phyloP scores from a whole-genome alignment of 108 stramenopile genomes.

The Cyclotella sp. region DNA sequence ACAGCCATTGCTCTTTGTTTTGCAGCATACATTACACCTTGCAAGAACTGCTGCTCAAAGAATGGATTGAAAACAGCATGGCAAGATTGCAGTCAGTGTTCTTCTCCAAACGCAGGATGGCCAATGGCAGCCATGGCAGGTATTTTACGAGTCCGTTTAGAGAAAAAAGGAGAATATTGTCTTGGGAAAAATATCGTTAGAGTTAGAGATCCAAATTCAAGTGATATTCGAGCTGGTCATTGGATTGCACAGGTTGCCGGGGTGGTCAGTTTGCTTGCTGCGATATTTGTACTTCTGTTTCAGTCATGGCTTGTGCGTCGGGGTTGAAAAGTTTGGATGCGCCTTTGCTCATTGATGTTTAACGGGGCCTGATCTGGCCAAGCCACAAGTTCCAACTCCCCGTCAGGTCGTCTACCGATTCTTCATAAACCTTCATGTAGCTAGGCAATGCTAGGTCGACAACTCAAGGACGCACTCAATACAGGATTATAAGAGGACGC shows the following conservation, averaged over 20 bases:
- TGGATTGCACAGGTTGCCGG: conserved; percentile 53
- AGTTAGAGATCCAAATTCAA: conserved; percentile 27
- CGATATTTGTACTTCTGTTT: conserved; percentile 4
- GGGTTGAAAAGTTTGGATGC: no score
- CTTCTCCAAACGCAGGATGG: conserved; percentile 63
- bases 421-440: no score
- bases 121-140: conserved; percentile 63
- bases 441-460: no score
- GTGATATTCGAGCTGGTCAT: conserved; percentile 45
- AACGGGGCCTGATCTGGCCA: no score
- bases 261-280: conserved; percentile 34
- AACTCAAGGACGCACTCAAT: no score
- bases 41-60: not conserved
- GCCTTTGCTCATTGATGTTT: no score
- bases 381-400: no score
- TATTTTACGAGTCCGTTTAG: conserved; percentile 44
- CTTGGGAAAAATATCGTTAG: conserved; percentile 8
- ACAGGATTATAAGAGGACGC: no score
- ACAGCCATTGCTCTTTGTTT: conserved; percentile 39
- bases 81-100: conserved; percentile 42
- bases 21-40: conserved; percentile 17
- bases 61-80: conserved; percentile 42
- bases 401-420: no score
- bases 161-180: conserved; percentile 49
- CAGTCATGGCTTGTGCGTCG: no score